Evolutionary conservation across 2,329 filamentous ascomycete genomes (phyloP).

Genomic region (Alternaria viburni): DNA sequence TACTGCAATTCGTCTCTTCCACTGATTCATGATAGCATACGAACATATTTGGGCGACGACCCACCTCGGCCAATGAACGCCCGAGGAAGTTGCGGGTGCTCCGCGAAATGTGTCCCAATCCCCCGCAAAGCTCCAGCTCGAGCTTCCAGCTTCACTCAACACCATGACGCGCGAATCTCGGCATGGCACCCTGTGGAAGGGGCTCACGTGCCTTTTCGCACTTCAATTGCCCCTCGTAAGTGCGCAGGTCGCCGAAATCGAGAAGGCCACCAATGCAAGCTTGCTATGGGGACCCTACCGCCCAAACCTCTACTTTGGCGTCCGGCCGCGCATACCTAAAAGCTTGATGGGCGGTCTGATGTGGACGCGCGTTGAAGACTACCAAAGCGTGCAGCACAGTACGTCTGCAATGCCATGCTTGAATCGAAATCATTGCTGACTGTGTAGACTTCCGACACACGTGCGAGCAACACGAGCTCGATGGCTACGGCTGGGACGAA

Average conservation of each 20-base stretch:
- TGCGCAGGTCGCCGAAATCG: slow-evolving; percentile 46
- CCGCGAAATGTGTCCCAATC: slow-evolving; percentile 35
- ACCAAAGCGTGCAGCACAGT: slow-evolving; percentile 77
- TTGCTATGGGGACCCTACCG: slow-evolving; percentile 96
- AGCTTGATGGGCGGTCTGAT: slow-evolving; percentile 83
- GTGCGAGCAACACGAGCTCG: slow-evolving; percentile 95
- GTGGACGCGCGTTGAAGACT: slow-evolving; percentile 87
- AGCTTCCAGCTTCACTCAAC: slow-evolving; percentile 22
- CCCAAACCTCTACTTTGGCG: slow-evolving; percentile 92
- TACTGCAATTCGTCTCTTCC: too few relatives aligned
- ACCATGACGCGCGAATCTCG: slow-evolving; percentile 35
- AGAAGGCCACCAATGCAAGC: slow-evolving; percentile 73
- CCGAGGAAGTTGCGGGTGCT: slow-evolving; percentile 19
- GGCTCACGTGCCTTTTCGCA: slow-evolving; percentile 29
- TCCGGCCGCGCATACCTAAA: slow-evolving; percentile 80
- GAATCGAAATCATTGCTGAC: slow-evolving; percentile 13
- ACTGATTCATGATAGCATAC: background rate
- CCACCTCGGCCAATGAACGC: slow-evolving; percentile 23
- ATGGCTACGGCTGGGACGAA: slow-evolving; percentile 96
- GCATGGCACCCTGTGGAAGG: slow-evolving; percentile 26
- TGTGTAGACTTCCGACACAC: slow-evolving; percentile 82
- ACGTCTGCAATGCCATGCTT: slow-evolving; percentile 44
- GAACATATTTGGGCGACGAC: background rate
- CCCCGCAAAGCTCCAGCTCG: slow-evolving; percentile 11
- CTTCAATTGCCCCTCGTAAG: slow-evolving; percentile 31